phyloP scores from a whole-genome alignment of 75 land plant species.

The Isoetes taiwanensis region DNA sequence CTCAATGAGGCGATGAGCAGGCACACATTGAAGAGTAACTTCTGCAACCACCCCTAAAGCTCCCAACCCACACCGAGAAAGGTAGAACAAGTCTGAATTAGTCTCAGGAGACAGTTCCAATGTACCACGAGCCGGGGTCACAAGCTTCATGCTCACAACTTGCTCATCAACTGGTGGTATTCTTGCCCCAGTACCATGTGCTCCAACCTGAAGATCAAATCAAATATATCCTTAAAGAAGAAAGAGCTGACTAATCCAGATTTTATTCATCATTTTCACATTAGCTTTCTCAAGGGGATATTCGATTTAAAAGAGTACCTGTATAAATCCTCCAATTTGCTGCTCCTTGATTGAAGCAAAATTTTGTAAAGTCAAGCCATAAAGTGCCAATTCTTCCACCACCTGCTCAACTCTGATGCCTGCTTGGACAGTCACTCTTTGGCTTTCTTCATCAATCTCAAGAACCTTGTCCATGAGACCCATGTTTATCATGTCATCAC shows the following conservation, averaged over 20 bases:
- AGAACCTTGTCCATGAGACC: conserved; percentile 89
- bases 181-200: conserved; percentile 96
- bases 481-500: conserved; percentile 66
- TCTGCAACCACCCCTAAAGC: conserved; percentile 97
- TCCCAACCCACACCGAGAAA: conserved; percentile 96
- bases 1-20: conserved; percentile 76
- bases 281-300: too few relatives aligned
- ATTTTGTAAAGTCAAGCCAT: conserved; percentile 87
- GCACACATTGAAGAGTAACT: conserved; percentile 91
- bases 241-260: background rate
- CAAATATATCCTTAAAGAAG: background rate
- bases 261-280: too few relatives aligned
- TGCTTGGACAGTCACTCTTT: conserved; percentile 71
- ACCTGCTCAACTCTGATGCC: conserved; percentile 77
- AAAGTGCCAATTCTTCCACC: conserved; percentile 68
- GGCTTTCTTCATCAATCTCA: conserved; percentile 61
- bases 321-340: conserved; percentile 91
- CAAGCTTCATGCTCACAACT: conserved; percentile 76
- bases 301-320: too few relatives aligned
- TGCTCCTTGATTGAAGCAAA: conserved; percentile 96
- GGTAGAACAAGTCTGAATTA: conserved; percentile 90
- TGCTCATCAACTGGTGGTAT: conserved; percentile 98
- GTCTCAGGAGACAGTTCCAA: conserved; percentile 77
- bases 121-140: conserved; percentile 87
- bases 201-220: conserved; percentile 68